Percentiles rank a stretch among this genome's conserved stretches.
Evolutionary conservation across 2,329 filamentous ascomycete species (phyloP).

Genomic region (Berkeleyomyces rouxiae): DNA sequence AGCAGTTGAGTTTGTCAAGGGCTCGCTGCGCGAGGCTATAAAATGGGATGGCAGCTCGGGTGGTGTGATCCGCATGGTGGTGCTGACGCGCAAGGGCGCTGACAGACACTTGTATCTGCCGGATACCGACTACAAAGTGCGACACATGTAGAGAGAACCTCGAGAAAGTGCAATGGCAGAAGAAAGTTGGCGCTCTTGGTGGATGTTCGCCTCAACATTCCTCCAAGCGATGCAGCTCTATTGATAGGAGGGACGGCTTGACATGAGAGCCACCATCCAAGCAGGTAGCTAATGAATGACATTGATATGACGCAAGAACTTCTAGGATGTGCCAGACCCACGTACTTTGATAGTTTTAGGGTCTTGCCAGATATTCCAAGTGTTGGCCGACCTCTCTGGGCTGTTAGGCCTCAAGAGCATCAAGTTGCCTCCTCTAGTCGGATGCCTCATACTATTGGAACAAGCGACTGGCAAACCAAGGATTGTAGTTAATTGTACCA

Average conservation of each 20-base stretch:
- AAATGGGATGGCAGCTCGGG: constrained; percentile 99
- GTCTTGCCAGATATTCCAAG: not conserved
- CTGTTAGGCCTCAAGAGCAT: not conserved
- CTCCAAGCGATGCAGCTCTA: too few relatives aligned
- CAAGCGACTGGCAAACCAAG: not conserved
- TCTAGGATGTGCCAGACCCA: not conserved
- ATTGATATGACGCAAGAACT: not conserved
- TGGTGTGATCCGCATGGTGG: constrained; percentile 95
- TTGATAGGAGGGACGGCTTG: too few relatives aligned
- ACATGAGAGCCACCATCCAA: not conserved
- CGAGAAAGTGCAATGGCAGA: not conserved
- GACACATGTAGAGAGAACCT: constrained; percentile 40
- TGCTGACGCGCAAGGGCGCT: constrained; percentile 76
- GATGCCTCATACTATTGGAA: not conserved
- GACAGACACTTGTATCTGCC: constrained; percentile 91
- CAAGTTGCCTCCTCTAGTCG: not conserved
- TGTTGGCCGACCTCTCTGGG: not conserved
- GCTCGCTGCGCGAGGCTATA: constrained; percentile 80
- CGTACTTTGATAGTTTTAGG: not conserved
- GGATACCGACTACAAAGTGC: constrained; percentile 68
- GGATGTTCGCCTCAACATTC: not conserved
- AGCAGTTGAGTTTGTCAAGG: constrained; percentile 85
- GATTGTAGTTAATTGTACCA: not conserved
- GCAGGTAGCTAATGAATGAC: constrained; percentile 2
- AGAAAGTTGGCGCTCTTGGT: not conserved